These are phyloP conservation scores for Straminergon stramineum DNA, from an alignment of 225 moss, liverwort and hornwort species.

Conservation along the genomic window DNA sequence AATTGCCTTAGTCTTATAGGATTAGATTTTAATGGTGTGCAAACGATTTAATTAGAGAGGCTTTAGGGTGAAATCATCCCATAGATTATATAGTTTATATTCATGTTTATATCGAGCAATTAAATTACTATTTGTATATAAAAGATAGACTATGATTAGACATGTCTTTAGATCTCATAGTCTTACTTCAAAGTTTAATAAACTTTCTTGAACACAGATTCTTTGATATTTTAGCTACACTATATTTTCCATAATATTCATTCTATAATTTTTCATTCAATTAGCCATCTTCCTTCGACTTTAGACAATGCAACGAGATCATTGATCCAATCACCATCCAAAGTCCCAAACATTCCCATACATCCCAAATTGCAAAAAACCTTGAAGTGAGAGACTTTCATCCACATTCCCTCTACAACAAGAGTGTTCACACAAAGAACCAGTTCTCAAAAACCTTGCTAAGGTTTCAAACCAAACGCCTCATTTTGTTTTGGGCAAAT, in stretches of 20 bases:
- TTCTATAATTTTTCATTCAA: background rate
- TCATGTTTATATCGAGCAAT: background rate
- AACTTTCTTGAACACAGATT: background rate
- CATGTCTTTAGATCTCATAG: background rate
- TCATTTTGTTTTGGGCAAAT: background rate
- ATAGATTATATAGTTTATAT: background rate
- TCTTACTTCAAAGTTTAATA: accelerated
- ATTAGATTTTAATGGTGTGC: background rate
- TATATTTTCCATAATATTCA: background rate
- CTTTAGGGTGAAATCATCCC: background rate
- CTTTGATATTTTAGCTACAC: background rate
- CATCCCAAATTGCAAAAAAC: background rate
- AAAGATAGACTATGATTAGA: background rate
- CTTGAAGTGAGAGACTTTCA: background rate
- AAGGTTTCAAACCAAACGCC: background rate
- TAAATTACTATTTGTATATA: background rate
- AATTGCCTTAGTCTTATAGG: background rate
- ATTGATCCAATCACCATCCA: background rate
- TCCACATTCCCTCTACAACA: background rate
- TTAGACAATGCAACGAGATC: background rate
- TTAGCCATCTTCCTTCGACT: background rate
- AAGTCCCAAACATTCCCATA: background rate
- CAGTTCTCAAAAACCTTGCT: accelerated
- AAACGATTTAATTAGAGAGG: background rate
- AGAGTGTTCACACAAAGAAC: accelerated